Base-by-base conservation (phyloP, 1,139 yeast species). In the Candida sp. region DNA sequence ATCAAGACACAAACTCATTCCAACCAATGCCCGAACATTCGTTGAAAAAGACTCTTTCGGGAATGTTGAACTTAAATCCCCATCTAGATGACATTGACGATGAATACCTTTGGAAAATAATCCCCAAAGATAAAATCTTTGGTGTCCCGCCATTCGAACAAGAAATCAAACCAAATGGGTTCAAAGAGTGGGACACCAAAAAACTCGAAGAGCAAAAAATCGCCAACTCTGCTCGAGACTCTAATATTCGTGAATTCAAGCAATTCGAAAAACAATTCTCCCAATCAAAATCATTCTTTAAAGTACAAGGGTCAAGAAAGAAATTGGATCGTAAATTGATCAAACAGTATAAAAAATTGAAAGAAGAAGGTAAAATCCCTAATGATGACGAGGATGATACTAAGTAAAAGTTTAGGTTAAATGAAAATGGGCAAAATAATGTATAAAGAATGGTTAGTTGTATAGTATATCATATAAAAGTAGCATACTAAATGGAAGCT, bases 31-130 rank as follows among this genome's bases (percentile, higher is more conserved):
- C 70, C 5, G 73, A 65, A 43, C 78, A 73, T 46, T 64, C 74
- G 1, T 57, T 73, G 38, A 69, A 68, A 45, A 66, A 62, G 45
- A 62, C 76, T 3, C 54, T 73, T 35, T 68, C 74, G 43, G 76
- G 76, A 5, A 66, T 70, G 68, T 60, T 68, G 25, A 65, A 65
- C 40, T 50, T 70, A 44, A 71, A 72, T 48, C 66, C 68, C 3
- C 57, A 59, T 21, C 56, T 73, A 45, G 59, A 63, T 15, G 68
- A 64, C 39, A 63, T 73, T 12, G 68, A 67, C 42, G 75, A 73
- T 48, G 72, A 66, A 33, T 70, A 66, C 45, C 61, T 73, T 35
- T 72, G 78, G 77, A 57, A 64, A 12, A 45, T 69, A 37, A 56
- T 68, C 32, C 77, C 77, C 1, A 58, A 60, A 36, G 67, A 61